These are phyloP conservation scores for Puccinia triticina DNA, from an alignment of 1,284 basidiomycete species.

Conservation along the genomic window DNA sequence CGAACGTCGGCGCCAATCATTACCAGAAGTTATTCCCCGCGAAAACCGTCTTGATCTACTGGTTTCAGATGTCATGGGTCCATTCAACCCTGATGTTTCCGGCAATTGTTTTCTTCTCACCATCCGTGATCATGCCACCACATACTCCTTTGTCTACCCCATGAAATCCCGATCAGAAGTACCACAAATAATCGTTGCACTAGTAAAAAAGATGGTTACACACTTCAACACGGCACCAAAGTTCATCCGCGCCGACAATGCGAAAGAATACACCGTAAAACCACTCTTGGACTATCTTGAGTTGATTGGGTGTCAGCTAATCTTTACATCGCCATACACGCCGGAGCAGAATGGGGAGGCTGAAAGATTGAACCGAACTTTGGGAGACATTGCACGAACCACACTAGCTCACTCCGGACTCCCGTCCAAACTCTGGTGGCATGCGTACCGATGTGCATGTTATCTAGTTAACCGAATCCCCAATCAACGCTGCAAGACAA, in stretches of 20 bases:
- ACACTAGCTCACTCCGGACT: not conserved
- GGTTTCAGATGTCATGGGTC: not conserved
- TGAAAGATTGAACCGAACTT: constrained; percentile 6
- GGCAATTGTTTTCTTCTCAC: no score
- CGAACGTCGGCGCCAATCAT: no score
- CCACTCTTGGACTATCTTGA: not conserved
- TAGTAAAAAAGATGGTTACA: not conserved
- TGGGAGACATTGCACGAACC: constrained; percentile 3
- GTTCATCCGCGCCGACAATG: not conserved
- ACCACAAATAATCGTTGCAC: not conserved
- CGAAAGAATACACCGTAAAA: constrained; percentile 1
- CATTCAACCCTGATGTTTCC: no score
- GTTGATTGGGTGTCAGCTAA: not conserved
- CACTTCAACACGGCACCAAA: not conserved
- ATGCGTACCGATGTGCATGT: not conserved
- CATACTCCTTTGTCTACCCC: constrained; percentile 1
- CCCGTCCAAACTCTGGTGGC: not conserved
- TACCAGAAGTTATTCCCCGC: no score
- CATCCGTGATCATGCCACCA: no score
- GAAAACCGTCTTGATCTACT: not conserved
- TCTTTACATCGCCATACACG: constrained; percentile 8
- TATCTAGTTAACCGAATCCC: constrained; percentile 7
- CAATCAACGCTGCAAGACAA: not conserved
- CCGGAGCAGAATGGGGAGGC: constrained; percentile 27
- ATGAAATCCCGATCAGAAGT: not conserved